Percentiles rank a stretch among this genome's conserved stretches.
Evolutionary conservation across 225 moss, liverwort and hornwort genomes (phyloP).

Genomic region (Neckera pumila): DNA sequence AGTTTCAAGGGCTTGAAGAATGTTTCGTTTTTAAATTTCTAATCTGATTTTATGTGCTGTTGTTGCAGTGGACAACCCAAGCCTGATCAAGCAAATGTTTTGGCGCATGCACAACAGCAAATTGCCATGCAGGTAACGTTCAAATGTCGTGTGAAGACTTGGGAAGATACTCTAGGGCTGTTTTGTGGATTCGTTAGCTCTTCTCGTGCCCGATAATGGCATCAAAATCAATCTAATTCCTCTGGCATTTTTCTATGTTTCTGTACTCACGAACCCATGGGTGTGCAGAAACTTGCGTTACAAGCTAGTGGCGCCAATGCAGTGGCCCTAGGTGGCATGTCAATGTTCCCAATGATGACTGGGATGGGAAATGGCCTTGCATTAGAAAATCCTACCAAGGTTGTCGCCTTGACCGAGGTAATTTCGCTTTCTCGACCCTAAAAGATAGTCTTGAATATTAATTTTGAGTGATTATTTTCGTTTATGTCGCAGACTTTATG

Average conservation of each 20-base stretch:
- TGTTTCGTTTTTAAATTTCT: neutral
- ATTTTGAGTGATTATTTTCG: neutral
- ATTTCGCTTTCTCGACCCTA: neutral
- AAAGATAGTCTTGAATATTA: neutral
- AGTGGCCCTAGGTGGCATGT: constrained; percentile 60
- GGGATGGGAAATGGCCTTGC: constrained; percentile 53
- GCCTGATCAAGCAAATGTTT: constrained; percentile 98
- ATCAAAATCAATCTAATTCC: neutral
- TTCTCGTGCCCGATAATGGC: neutral
- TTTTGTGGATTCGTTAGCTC: neutral
- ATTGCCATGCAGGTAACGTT: constrained; percentile 85
- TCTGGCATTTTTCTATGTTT: neutral
- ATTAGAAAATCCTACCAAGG: constrained; percentile 46
- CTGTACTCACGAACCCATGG: neutral
- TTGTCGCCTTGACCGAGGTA: constrained; percentile 54
- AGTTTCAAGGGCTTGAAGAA: neutral
- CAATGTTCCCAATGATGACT: constrained; percentile 51
- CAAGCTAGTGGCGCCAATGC: constrained; percentile 68
- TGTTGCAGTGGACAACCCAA: constrained; percentile 95
- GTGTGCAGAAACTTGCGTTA: constrained; percentile 50
- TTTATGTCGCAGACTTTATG: neutral
- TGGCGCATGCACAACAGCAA: constrained; percentile 99
- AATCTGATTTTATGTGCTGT: neutral
- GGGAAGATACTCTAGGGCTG: neutral
- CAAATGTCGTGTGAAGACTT: neutral